Conservation (phyloP, 345 rosid species). For the Citropsis articulata region DNA sequence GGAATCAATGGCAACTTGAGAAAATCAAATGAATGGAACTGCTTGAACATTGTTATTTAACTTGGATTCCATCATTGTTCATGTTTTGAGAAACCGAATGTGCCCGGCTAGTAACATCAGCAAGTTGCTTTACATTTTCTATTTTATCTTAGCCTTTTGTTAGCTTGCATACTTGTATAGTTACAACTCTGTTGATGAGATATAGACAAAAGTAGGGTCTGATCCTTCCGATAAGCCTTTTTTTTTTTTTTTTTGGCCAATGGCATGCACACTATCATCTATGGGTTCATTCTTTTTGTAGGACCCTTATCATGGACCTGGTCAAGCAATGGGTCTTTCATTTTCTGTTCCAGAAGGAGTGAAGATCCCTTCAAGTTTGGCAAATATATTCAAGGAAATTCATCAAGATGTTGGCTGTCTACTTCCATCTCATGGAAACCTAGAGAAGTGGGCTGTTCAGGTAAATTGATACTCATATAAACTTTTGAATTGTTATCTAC, state of each 20-base stretch:
- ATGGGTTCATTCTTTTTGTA: constrained; percentile 8
- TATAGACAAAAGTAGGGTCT: not conserved
- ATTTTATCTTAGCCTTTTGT: not conserved
- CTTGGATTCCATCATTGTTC: not conserved
- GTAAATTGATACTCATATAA: constrained; percentile 22
- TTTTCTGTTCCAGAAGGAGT: constrained; percentile 87
- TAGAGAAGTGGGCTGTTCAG: constrained; percentile 87
- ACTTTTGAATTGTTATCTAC: not conserved
- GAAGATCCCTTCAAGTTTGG: constrained; percentile 80
- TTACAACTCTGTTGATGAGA: not conserved
- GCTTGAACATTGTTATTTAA: not conserved
- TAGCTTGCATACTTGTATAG: not conserved
- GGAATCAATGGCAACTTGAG: not conserved
- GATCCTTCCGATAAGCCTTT: not conserved
- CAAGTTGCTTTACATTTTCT: not conserved
- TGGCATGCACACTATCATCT: not conserved
- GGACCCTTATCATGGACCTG: constrained; percentile 98
- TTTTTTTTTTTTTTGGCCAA: not conserved
- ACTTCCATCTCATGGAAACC: constrained; percentile 84
- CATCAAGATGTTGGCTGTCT: constrained; percentile 82
- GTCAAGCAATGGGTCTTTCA: constrained; percentile 97
- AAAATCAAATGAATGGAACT: not conserved
- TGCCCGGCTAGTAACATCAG: not conserved
- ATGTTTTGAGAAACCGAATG: not conserved
- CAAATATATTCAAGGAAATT: constrained; percentile 89